Evolutionary conservation across 257 asterid genomes (phyloP), one percentile per base, ranked within the genome.

Genomic region (Agastache rugosa): DNA sequence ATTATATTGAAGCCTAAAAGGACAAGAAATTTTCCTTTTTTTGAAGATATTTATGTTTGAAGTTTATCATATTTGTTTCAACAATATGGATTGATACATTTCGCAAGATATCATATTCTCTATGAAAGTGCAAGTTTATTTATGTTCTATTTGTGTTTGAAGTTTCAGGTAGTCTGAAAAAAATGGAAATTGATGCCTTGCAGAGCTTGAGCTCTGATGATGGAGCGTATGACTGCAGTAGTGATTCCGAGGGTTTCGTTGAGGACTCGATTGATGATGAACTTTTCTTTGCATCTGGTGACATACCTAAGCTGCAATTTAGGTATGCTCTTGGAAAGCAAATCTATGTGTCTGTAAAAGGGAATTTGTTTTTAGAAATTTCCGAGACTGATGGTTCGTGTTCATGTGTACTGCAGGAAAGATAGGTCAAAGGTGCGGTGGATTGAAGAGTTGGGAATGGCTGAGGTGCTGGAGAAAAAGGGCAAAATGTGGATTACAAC

Each of bases 401-500:
- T 47, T 58, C 55, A 3, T 58, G 6, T 37, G n/a, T n/a, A 8
- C 35, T 6, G 27, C 77, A 90, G 97, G 91, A 87, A 84, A 76
- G 89, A 86, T 55, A 73, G 76, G 17, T 93, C 92, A 35, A 83
- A 76, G 77, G 91, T 85, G 15, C 83, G 48, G 68, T 93, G 97
- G 98, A 85, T 81, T 29, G 89, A 84, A 67, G 86, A 85, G 48
- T 50, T 90, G 78, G 86, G 83, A 73, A 79, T 91, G 92, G 97
- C 93, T 51, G 92, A 87, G 78, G 81, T 93, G 74, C 75, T 89
- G 69, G 90, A 86, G 81, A 87, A 72, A 63, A 90, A 78, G 85
- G 98, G 98, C 17, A 82, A 81, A 78, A 66, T 88, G 84, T 93
- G 97, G 97, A 87, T 81, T 29, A 86, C 96, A 25, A 91, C 95